Conservation (phyloP, 495 filamentous ascomycete species). For the Umbilicaria muhlenbergii region DNA sequence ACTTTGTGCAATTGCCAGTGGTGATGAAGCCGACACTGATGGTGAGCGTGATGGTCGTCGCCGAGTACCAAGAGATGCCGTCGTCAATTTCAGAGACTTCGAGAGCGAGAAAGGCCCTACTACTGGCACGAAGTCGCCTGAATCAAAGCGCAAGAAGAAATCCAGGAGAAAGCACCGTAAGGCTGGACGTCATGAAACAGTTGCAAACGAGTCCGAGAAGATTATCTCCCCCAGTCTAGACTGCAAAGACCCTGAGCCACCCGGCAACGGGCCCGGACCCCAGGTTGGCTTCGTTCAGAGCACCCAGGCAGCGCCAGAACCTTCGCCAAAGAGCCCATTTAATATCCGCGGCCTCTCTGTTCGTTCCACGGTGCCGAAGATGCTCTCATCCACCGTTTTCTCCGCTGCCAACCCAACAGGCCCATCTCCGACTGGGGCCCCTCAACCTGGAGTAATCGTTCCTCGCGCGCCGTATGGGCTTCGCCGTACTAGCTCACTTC, state of each 20-base stretch:
- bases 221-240: background rate
- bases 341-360: conserved; percentile 28
- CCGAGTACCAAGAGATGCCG: conserved; percentile 1
- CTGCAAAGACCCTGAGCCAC: background rate
- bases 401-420: conserved; percentile 23
- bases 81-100: conserved; percentile 27
- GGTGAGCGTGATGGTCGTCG: conserved; percentile 8
- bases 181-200: background rate
- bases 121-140: conserved; percentile 8
- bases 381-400: conserved; percentile 54
- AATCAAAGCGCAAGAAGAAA: conserved; percentile 26
- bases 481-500: conserved; percentile 65
- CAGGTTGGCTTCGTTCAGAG: conserved; percentile 20
- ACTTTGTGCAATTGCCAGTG: conserved; percentile 25
- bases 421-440: conserved; percentile 18
- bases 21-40: conserved; percentile 33
- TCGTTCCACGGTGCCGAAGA: conserved; percentile 37
- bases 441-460: conserved; percentile 34
- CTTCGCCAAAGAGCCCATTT: conserved; percentile 24
- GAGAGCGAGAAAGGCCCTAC: conserved; percentile 15
- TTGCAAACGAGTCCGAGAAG: conserved; percentile 3
- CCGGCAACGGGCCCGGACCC: background rate
- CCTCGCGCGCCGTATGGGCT: conserved; percentile 33
- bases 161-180: conserved; percentile 18
- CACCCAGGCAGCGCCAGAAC: conserved; percentile 10